phyloP scores from a whole-genome alignment of 1,284 basidiomycete genomes.

The Cryptococcus deneoformans region DNA sequence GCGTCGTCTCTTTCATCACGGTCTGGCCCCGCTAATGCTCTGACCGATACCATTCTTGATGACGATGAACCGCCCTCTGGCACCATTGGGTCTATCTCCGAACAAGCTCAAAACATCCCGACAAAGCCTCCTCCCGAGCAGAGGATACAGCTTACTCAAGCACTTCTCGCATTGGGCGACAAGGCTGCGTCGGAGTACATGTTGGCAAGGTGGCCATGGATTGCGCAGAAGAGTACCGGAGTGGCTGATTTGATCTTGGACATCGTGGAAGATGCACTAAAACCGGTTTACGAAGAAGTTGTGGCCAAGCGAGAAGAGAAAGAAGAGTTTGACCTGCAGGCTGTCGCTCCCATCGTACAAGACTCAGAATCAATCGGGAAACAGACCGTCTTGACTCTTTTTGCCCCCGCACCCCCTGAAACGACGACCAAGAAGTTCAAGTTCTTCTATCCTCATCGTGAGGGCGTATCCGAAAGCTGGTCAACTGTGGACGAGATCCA shows the following conservation, averaged over 20 bases:
- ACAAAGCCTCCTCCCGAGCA: conserved; percentile 61
- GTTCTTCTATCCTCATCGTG: conserved; percentile 88
- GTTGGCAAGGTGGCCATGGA: conserved; percentile 79
- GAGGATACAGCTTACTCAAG: conserved; percentile 72
- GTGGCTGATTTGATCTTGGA: conserved; percentile 82
- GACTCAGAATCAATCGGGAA: conserved; percentile 3
- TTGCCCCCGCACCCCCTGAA: conserved; percentile 70
- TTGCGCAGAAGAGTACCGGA: conserved; percentile 74
- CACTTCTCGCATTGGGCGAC: conserved; percentile 83
- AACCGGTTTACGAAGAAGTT: conserved; percentile 63
- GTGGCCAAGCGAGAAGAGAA: conserved; percentile 48
- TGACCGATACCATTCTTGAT: conserved; percentile 86
- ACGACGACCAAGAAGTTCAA: conserved; percentile 68
- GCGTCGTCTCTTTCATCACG: conserved; percentile 60
- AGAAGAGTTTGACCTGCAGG: conserved; percentile 16
- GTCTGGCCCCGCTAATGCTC: conserved; percentile 69
- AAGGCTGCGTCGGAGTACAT: conserved; percentile 73
- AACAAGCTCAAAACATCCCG: conserved; percentile 43
- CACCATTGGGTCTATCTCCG: conserved; percentile 9
- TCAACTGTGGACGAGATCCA: conserved; percentile 62
- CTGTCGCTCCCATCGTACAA: conserved; percentile 10
- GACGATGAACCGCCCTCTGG: conserved; percentile 52
- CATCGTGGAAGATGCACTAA: conserved; percentile 64
- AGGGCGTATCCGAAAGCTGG: conserved; percentile 65
- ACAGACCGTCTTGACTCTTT: conserved; percentile 54